phyloP scores from a whole-genome alignment of 2,329 filamentous ascomycete genomes.

The Cytospora schulzeri region DNA sequence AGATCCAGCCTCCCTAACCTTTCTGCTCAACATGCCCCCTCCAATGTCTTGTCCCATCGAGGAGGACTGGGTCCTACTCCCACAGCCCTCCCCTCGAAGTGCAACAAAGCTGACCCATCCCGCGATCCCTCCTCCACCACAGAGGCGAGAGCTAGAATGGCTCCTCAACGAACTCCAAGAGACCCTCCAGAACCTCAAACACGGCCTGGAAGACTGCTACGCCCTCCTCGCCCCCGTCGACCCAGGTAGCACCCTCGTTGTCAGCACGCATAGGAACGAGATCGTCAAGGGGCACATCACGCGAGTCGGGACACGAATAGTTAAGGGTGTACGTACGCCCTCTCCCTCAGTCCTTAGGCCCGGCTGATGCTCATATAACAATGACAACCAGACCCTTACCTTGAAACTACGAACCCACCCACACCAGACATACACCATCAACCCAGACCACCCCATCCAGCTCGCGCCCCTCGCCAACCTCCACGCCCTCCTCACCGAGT shows the following conservation, averaged over 20 bases:
- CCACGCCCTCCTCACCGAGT: constrained; percentile 77
- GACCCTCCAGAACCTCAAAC: constrained; percentile 53
- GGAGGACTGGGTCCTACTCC: constrained; percentile 23
- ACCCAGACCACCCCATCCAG: constrained; percentile 53
- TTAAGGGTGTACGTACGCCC: constrained; percentile 87
- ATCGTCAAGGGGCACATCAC: constrained; percentile 91
- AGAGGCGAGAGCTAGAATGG: constrained; percentile 59
- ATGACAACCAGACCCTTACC: constrained; percentile 63
- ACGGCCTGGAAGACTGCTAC: constrained; percentile 85
- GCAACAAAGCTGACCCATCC: constrained; percentile 1
- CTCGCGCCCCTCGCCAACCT: constrained; percentile 73
- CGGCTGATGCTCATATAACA: neutral
- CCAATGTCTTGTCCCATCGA: constrained; percentile 12
- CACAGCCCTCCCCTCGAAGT: neutral
- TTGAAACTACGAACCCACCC: constrained; percentile 73
- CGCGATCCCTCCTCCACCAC: constrained; percentile 31
- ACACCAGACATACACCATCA: constrained; percentile 50
- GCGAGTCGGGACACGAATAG: constrained; percentile 83
- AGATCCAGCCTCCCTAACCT: too few relatives aligned
- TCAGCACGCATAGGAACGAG: constrained; percentile 86
- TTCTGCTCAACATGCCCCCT: too few relatives aligned
- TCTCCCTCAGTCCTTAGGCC: too few relatives aligned
- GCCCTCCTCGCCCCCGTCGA: constrained; percentile 82
- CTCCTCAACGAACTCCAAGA: constrained; percentile 53
- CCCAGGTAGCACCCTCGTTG: constrained; percentile 82